phyloP scores from a whole-genome alignment of 1,284 basidiomycete genomes.

The Wallemia mellicola region DNA sequence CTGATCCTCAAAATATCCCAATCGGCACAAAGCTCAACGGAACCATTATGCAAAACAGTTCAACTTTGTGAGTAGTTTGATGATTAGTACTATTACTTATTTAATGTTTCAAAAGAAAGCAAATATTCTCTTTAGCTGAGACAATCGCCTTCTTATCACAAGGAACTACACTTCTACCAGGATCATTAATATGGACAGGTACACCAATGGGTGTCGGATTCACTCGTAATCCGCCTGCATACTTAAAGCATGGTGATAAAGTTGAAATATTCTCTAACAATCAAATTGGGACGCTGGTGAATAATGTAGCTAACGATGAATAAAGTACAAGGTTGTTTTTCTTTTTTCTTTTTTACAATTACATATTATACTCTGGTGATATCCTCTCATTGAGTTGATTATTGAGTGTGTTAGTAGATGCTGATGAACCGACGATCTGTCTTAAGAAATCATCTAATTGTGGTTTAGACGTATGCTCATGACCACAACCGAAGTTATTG shows the following conservation, averaged over 20 bases:
- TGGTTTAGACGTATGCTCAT: background rate
- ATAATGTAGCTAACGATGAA: background rate
- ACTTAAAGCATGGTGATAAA: background rate
- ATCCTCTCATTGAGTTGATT: no score
- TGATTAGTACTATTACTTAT: background rate
- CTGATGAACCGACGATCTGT: background rate
- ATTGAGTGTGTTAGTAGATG: no score
- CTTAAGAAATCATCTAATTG: background rate
- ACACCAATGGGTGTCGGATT: conserved; percentile 1
- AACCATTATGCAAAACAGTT: background rate
- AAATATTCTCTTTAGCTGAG: conserved; percentile 1
- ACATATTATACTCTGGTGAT: no score
- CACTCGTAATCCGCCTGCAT: background rate
- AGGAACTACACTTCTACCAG: conserved; percentile 1
- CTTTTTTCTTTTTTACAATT: no score
- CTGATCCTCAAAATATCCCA: background rate
- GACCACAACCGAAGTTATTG: background rate
- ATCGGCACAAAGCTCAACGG: background rate
- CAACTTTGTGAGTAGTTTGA: background rate
- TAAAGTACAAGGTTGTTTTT: no score
- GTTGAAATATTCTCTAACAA: background rate
- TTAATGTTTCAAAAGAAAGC: background rate
- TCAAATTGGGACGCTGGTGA: background rate
- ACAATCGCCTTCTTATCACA: conserved; percentile 1
- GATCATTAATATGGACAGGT: conserved; percentile 1